A percentile compares a stretch with the other conserved stretches of the same genome.
These are phyloP conservation scores for Ailanthus altissimus DNA, from an alignment of 345 rosid genomes.

Conservation along the genomic window DNA sequence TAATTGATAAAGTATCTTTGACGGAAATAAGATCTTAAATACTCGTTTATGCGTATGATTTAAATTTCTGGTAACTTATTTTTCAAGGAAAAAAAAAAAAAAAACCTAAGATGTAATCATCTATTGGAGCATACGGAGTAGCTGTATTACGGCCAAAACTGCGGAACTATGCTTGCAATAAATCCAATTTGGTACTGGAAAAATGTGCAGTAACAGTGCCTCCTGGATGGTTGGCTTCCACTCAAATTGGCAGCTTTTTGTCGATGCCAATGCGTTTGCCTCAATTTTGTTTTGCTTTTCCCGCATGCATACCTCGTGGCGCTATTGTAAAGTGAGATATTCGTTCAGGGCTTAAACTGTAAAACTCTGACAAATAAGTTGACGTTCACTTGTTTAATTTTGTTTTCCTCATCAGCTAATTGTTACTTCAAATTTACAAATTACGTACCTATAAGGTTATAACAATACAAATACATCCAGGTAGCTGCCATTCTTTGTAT, in stretches of 20 bases:
- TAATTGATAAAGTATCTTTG: too few relatives aligned
- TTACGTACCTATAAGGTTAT: too few relatives aligned
- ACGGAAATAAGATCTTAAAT: too few relatives aligned
- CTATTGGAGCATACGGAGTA: neutral
- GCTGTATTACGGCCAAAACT: neutral
- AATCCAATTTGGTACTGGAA: neutral
- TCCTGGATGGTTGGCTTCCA: neutral
- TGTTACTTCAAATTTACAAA: too few relatives aligned
- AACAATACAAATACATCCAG: neutral
- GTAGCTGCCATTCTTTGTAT: neutral
- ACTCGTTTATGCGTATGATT: too few relatives aligned
- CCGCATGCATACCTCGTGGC: neutral
- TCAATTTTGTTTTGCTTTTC: neutral
- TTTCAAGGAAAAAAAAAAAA: too few relatives aligned
- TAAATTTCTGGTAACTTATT: too few relatives aligned
- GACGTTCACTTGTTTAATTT: too few relatives aligned
- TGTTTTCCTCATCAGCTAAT: too few relatives aligned
- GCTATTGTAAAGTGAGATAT: neutral
- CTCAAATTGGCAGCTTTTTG: constrained; percentile 11
- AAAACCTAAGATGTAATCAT: too few relatives aligned
- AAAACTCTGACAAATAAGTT: too few relatives aligned
- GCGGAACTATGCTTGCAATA: neutral
- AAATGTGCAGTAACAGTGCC: neutral
- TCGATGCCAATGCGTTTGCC: neutral
- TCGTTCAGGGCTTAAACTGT: neutral